Evolutionary conservation across 139 green algal genomes (phyloP).

Genomic region (Auxenochlorella pyrenoidosa): DNA sequence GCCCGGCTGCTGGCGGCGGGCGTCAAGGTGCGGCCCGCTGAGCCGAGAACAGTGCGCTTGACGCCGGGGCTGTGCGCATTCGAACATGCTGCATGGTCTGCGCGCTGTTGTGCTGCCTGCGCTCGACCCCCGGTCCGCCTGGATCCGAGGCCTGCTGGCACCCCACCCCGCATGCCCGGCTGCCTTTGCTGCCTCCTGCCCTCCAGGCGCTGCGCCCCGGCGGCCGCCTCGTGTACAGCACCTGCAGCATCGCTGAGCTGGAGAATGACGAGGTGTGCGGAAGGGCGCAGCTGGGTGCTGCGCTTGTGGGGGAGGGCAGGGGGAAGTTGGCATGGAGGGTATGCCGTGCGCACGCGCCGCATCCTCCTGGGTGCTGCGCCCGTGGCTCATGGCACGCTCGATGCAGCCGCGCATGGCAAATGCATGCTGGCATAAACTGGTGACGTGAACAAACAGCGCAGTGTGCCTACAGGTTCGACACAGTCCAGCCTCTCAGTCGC

Average conservation of each 20-base stretch:
- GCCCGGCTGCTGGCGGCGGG: constrained; percentile 56
- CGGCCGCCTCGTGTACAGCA: constrained; percentile 74
- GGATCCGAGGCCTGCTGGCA: background rate
- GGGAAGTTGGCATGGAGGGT: too few relatives aligned
- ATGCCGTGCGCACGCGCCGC: too few relatives aligned
- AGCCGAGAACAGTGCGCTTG: too few relatives aligned
- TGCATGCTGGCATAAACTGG: too few relatives aligned
- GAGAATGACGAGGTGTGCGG: constrained; percentile 69
- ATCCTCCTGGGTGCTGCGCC: background rate
- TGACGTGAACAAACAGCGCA: too few relatives aligned
- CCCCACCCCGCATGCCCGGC: too few relatives aligned
- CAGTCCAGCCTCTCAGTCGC: too few relatives aligned
- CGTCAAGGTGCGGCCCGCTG: constrained; percentile 3
- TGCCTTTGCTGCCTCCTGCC: background rate
- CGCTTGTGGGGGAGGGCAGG: too few relatives aligned
- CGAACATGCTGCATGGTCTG: too few relatives aligned
- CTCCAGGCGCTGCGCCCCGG: constrained; percentile 59
- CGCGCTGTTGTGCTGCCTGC: background rate
- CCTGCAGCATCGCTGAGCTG: constrained; percentile 61
- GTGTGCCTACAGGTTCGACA: too few relatives aligned
- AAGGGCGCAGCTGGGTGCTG: background rate
- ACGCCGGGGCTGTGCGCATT: too few relatives aligned
- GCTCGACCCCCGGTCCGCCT: background rate
- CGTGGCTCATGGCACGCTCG: background rate
- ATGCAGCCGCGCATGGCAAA: too few relatives aligned